These are phyloP conservation scores for Zancudomyces culisetae DNA, from an alignment of 371 early-diverging fungal genomes.

Conservation along the genomic window DNA sequence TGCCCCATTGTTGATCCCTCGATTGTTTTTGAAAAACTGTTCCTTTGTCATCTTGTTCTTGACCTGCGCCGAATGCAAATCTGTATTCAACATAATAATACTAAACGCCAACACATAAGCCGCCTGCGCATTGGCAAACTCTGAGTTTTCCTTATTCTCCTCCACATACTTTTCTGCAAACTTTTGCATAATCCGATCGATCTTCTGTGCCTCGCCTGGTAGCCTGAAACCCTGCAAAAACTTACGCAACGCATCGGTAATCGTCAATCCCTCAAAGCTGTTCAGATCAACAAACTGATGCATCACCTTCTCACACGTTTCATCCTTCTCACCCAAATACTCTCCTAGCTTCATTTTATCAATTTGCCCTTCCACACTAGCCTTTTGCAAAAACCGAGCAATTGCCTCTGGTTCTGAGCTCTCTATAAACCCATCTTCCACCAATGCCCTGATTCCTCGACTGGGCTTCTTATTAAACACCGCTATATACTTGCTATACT, in stretches of 20 bases:
- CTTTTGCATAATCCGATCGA: conserved; percentile 92
- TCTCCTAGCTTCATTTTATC: conserved; percentile 82
- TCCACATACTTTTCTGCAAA: conserved; percentile 85
- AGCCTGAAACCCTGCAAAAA: conserved; percentile 88
- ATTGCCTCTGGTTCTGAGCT: conserved; percentile 34
- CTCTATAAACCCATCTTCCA: conserved; percentile 40
- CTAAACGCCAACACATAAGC: conserved; percentile 89
- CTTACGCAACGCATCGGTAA: conserved; percentile 69
- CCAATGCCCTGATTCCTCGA: conserved; percentile 61
- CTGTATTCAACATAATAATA: conserved; percentile 90
- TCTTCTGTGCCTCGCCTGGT: conserved; percentile 96
- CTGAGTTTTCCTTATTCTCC: conserved; percentile 36
- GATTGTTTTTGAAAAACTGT: conserved; percentile 89
- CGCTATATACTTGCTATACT: conserved; percentile 52
- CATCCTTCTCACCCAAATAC: conserved; percentile 82
- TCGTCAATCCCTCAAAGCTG: conserved; percentile 52
- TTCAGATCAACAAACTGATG: conserved; percentile 85
- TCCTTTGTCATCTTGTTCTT: conserved; percentile 77
- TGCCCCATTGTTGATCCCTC: conserved; percentile 73
- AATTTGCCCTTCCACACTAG: conserved; percentile 43
- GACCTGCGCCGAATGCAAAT: conserved; percentile 81
- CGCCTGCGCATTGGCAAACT: conserved; percentile 68
- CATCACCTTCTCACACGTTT: conserved; percentile 78
- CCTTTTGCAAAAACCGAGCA: conserved; percentile 41
- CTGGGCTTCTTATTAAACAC: conserved; percentile 80